These are phyloP conservation scores for Ophiostoma australiae DNA, from an alignment of 2,329 filamentous ascomycete genomes.

Conservation along the genomic window DNA sequence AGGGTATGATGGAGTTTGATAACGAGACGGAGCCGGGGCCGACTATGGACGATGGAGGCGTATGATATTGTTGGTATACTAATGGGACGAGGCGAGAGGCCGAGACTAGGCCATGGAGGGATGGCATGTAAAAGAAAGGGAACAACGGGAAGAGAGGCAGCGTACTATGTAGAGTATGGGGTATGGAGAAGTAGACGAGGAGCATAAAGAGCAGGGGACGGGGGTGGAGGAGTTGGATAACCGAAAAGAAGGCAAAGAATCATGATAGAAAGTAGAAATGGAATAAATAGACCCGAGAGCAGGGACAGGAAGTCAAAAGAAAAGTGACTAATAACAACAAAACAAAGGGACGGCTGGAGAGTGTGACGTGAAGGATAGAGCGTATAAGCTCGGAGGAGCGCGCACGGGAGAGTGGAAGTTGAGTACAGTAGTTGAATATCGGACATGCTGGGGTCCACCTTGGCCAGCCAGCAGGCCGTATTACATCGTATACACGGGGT, in stretches of 20 bases:
- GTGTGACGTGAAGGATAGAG: not conserved
- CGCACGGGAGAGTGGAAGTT: conserved; percentile 17
- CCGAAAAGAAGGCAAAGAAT: not conserved
- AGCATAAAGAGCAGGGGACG: not conserved
- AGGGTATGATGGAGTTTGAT: not conserved
- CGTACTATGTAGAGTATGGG: not conserved
- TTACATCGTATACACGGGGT: not conserved
- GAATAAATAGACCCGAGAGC: not conserved
- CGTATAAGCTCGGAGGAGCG: conserved; percentile 4
- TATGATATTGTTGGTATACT: not conserved
- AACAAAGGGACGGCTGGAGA: not conserved
- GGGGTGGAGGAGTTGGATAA: conserved; percentile 1
- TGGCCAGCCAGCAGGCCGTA: not conserved
- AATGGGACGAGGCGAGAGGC: not conserved
- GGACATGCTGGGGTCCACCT: not conserved
- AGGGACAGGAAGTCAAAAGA: not conserved
- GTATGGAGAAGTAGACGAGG: not conserved
- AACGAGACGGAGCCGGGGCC: not conserved
- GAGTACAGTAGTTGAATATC: not conserved
- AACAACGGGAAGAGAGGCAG: not conserved
- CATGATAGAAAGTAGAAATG: not conserved
- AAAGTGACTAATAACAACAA: not conserved
- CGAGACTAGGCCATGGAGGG: not conserved
- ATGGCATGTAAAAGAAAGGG: not conserved
- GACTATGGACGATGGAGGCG: not conserved